Conservation (phyloP, 177 flowering plant species). For the Vitis hybrid region DNA sequence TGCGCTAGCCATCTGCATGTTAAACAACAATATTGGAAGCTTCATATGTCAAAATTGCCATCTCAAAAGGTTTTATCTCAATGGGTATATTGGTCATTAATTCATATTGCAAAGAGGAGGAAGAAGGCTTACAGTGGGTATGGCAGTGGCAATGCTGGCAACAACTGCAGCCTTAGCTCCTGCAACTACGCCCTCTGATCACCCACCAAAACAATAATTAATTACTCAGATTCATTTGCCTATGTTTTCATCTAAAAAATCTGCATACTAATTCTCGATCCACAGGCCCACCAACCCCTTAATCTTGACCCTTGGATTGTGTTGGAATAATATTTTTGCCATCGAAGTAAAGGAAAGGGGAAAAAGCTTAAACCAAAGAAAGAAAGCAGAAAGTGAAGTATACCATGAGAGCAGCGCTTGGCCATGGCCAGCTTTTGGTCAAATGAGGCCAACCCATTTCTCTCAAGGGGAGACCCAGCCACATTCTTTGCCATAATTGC, state of each 20-base stretch:
- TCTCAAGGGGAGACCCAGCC: conserved; percentile 46
- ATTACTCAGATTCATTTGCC: not conserved
- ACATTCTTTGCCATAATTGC: conserved; percentile 29
- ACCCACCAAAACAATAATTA: not conserved
- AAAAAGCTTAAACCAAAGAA: not conserved
- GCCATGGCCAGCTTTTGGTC: conserved; percentile 75
- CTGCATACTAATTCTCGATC: not conserved
- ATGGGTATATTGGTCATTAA: not conserved
- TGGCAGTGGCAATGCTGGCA: conserved; percentile 63
- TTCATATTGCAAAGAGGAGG: not conserved
- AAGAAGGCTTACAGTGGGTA: conserved; percentile 57
- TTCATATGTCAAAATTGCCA: too few species aligned
- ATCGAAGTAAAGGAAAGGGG: not conserved
- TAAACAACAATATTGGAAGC: not conserved
- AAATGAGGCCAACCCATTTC: conserved; percentile 39
- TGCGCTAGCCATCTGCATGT: conserved; percentile 72
- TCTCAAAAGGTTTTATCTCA: not conserved
- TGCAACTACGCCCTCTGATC: conserved; percentile 65
- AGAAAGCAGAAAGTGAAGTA: not conserved
- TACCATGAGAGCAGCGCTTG: conserved; percentile 70
- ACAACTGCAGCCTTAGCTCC: conserved; percentile 77
- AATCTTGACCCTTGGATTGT: too few species aligned
- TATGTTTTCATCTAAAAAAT: not conserved
- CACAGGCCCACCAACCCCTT: too few species aligned
- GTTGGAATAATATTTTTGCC: too few species aligned